Percentiles rank a stretch among this genome's conserved stretches.
phyloP scores from a whole-genome alignment of 2,329 filamentous ascomycete genomes.

The Diaporthe longicolla region DNA sequence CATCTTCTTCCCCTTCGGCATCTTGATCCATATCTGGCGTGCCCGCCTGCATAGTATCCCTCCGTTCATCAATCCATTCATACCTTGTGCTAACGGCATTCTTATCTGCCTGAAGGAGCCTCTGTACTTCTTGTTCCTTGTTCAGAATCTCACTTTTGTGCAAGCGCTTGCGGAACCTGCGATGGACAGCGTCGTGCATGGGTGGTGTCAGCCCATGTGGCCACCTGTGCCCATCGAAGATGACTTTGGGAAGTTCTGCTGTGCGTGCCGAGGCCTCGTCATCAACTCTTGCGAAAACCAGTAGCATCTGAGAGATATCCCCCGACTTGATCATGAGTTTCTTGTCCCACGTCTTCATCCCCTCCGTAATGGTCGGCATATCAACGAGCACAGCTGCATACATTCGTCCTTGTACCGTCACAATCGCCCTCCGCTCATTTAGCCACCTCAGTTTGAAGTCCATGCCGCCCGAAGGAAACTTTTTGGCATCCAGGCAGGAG shows the following conservation, averaged over 20 bases:
- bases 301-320: slow-evolving; percentile 90
- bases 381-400: slow-evolving; percentile 88
- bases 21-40: slow-evolving; percentile 57
- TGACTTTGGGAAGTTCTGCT: slow-evolving; percentile 78
- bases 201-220: slow-evolving; percentile 90
- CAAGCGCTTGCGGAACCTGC: slow-evolving; percentile 86
- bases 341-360: slow-evolving; percentile 94
- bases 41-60: slow-evolving; percentile 43
- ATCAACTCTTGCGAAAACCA: slow-evolving; percentile 79
- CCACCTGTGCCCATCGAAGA: slow-evolving; percentile 79
- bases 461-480: slow-evolving; percentile 68
- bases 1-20: slow-evolving; percentile 64
- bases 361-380: slow-evolving; percentile 88
- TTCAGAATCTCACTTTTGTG: slow-evolving; percentile 84
- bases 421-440: slow-evolving; percentile 79
- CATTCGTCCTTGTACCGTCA: slow-evolving; percentile 77
- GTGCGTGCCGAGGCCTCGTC: slow-evolving; percentile 76
- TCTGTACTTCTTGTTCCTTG: slow-evolving; percentile 84
- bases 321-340: slow-evolving; percentile 90
- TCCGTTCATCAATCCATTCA: slow-evolving; percentile 73
- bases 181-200: slow-evolving; percentile 86
- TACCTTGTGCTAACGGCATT: slow-evolving; percentile 72
- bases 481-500: slow-evolving; percentile 38
- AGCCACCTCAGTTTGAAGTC: slow-evolving; percentile 88
- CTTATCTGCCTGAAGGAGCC: slow-evolving; percentile 79